Evolutionary conservation across 2,329 filamentous ascomycete species (phyloP), one percentile per base, ranked within the genome.

Genomic region (Aspergillus quadricinctus): DNA sequence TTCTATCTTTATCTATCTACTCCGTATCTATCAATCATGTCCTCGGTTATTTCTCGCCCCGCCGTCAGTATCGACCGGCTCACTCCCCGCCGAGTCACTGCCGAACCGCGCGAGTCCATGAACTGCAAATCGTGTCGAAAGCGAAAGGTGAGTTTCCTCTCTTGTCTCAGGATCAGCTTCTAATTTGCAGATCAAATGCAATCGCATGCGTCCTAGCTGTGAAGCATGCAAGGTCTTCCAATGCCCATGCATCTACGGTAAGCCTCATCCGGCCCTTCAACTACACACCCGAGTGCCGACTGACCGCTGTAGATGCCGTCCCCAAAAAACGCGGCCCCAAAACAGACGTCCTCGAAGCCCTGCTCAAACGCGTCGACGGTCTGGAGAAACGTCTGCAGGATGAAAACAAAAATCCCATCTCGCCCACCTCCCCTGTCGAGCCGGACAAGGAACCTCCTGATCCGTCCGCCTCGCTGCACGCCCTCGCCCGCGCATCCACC

Each of bases 121-220:
- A 96, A 96, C 74, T 96, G 91, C 84, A 95, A 96, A 75, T 94
- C 90, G 55, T 96, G 91, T 79, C 85, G 91, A 65, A 95, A 95
- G 76, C 83, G 91, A 77, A 96, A 96, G 87, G 90, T 93, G 75
- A 49, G 78, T 52, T 25, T 48, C 27, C 27, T 41, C 19, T n/a
- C 56, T 40, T 57, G 46, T 56, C 51, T 43, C 19, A 3, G 27
- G 19, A 21, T 25, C 10, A 10, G 9, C 23, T 45, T 55, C 55
- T 61, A 48, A 56, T 25, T 21, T 56, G 29, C 19, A 50, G 90
- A 96, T 96, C 77, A 96, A 96, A 78, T 96, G 91, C 78, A 95
- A 94, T 73, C 85, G 91, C 55, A 78, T 92, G 62, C 85, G 89
- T 49, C 91, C 91, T 37, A 88, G 89, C 48, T 96, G 91, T 69